Percentiles rank a stretch among this genome's conserved stretches.
Conservation (phyloP, 129 eudicot species). For the Rutidosis leptorrhynchoides region DNA sequence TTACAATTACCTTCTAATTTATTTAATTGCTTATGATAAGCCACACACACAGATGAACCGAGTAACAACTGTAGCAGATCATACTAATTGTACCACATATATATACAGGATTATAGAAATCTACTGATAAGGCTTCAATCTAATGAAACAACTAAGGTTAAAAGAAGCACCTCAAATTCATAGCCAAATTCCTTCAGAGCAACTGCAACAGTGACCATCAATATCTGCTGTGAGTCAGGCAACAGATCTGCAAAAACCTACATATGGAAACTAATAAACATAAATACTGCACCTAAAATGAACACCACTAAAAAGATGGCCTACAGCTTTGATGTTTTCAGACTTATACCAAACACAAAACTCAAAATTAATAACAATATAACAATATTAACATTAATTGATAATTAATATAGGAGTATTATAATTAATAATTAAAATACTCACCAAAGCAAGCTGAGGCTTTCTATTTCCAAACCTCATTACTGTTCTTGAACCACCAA, state of each 20-base stretch:
- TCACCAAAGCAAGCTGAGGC: conserved; percentile 84
- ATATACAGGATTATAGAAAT: background rate
- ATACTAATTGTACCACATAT: background rate
- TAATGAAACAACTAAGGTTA: background rate
- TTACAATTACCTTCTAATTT: conserved; percentile 1
- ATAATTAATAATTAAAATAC: background rate
- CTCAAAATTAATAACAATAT: background rate
- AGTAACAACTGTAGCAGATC: background rate
- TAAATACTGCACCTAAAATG: conserved; percentile 10
- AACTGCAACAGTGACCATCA: conserved; percentile 37
- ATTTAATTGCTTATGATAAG: conserved; percentile 5
- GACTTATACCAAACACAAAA: background rate
- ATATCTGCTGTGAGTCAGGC: conserved; percentile 59
- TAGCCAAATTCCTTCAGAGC: conserved; percentile 35
- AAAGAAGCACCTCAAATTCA: conserved; percentile 34
- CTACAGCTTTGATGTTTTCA: background rate
- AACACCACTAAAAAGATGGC: conserved; percentile 1
- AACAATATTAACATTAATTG: too few species aligned
- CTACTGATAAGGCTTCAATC: background rate
- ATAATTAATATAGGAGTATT: too few species aligned
- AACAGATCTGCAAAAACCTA: conserved; percentile 92
- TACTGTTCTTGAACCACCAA: conserved; percentile 40
- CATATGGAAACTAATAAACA: conserved; percentile 23
- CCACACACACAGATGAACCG: background rate
- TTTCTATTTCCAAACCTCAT: conserved; percentile 66